phyloP scores from a whole-genome alignment of 1,284 basidiomycete species.

The Thecaphora thlaspeos region DNA sequence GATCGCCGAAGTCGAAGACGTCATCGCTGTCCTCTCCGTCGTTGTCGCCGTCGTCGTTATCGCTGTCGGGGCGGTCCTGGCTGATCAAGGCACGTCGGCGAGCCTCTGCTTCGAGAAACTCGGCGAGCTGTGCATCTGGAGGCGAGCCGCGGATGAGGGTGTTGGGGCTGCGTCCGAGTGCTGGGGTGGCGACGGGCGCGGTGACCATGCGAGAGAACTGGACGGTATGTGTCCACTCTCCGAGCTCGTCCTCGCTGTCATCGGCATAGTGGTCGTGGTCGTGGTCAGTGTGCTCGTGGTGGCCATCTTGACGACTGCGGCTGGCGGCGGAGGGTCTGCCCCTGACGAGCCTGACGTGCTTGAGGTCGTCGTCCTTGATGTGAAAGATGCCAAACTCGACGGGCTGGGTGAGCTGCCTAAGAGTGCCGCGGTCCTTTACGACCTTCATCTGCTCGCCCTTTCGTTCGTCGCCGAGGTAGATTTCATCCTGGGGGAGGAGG shows the following conservation, averaged over 20 bases:
- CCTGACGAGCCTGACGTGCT: constrained; percentile 1
- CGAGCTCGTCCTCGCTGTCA: constrained; percentile 8
- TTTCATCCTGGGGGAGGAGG: constrained; percentile 51
- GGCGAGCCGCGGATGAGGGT: background rate
- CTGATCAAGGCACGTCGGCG: constrained; percentile 21
- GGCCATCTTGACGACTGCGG: background rate
- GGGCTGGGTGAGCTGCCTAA: constrained; percentile 30
- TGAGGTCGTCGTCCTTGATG: constrained; percentile 49
- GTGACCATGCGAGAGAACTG: background rate
- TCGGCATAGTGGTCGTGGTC: constrained; percentile 14
- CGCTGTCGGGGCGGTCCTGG: background rate
- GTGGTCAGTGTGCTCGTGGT: too few relatives aligned
- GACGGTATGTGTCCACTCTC: constrained; percentile 1
- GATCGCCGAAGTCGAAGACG: constrained; percentile 29
- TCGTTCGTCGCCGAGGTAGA: constrained; percentile 45
- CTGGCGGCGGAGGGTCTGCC: too few relatives aligned
- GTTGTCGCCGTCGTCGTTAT: constrained; percentile 3
- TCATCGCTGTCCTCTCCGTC: constrained; percentile 12
- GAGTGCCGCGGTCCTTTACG: constrained; percentile 46
- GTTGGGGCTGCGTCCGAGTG: background rate
- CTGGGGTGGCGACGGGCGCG: background rate
- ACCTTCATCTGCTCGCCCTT: constrained; percentile 40
- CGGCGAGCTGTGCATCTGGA: constrained; percentile 18
- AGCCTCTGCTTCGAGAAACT: constrained; percentile 36
- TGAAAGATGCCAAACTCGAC: constrained; percentile 47